Base-by-base conservation (phyloP, 495 filamentous ascomycete species). In the Penicillium silybi region DNA sequence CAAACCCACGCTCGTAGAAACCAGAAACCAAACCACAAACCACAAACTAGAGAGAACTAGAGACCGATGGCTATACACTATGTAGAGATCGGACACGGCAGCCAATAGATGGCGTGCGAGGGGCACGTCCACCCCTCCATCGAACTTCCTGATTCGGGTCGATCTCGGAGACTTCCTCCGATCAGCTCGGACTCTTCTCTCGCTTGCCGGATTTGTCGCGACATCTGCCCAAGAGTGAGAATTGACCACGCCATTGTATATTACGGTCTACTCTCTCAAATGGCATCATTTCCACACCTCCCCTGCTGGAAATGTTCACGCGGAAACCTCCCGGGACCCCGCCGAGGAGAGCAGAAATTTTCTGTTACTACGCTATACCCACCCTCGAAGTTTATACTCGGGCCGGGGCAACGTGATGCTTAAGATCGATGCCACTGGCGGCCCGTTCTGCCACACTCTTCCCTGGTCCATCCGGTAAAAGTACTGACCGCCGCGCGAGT, bases 91-190 rank as follows among this genome's bases (percentile, higher is more conserved):
- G 56, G 56, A 37, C 19, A 18, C 40, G 27, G 37, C 38, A 46
- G 46, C 61, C 61, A 64, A 64, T 56, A n/a, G 18, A 44, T 20
- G 32, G 25, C 13, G 26, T 34, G 50, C 22, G 17, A 44, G 23
- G 5, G 37, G 37, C 16, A 16, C 37, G 18, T 39, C n/a, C 0
- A 9, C n/a, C 16, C 41, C 59, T 65, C 59, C 46, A 44, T 40
- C 54, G 58, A 58, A 44, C 62, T 63, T 63, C 62, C 62, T 58
- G 17, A 57, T 65, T 56, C 59, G 62, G 62, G 59, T 54, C 56
- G 59, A 65, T 65, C 62, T 60, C 52, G 58, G 58, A 39, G 44
- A 40, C 45, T 40, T 20, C 46, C 52, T 57, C 55, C 58, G 58
- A 54, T 48, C 53, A 52, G 44, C 22, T 27, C 37, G 17, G 29